A percentile compares a stretch with the other conserved stretches of the same genome.
Evolutionary conservation across 805 yeast species (phyloP).

Genomic region (Candida succiphila): DNA sequence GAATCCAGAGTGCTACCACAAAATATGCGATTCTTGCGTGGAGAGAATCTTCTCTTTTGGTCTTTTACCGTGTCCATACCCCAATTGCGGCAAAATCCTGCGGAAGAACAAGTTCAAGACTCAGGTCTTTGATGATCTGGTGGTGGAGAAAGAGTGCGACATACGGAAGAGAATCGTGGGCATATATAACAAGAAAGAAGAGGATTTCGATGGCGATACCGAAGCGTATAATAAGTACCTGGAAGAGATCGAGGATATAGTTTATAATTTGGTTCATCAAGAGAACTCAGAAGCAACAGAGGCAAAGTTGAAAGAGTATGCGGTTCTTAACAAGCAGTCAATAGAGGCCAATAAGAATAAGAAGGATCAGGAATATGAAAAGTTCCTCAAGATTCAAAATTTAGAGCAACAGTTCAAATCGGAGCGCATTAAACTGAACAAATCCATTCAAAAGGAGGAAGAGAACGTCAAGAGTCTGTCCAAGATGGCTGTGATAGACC

Average conservation of each 20-base stretch:
- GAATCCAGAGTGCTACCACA: slow-evolving; percentile 96
- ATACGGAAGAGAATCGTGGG: slow-evolving; percentile 67
- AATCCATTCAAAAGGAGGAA: slow-evolving; percentile 45
- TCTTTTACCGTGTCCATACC: slow-evolving; percentile 95
- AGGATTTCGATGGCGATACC: slow-evolving; percentile 51
- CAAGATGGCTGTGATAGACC: slow-evolving; percentile 46
- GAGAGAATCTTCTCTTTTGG: slow-evolving; percentile 91
- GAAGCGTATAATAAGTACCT: slow-evolving; percentile 65
- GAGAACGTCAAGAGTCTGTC: slow-evolving; percentile 30
- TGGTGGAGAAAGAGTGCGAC: slow-evolving; percentile 88
- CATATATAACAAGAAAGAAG: slow-evolving; percentile 72
- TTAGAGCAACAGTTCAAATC: slow-evolving; percentile 62
- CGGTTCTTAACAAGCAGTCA: slow-evolving; percentile 60
- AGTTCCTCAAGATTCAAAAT: slow-evolving; percentile 51
- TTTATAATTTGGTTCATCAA: slow-evolving; percentile 65
- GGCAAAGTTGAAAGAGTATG: slow-evolving; percentile 55
- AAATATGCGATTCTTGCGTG: slow-evolving; percentile 94
- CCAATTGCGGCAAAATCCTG: slow-evolving; percentile 77
- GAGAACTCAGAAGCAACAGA: slow-evolving; percentile 64
- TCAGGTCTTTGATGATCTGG: slow-evolving; percentile 86
- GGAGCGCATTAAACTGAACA: slow-evolving; percentile 57
- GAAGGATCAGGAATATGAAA: slow-evolving; percentile 61
- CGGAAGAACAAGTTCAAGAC: slow-evolving; percentile 85
- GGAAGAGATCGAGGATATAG: slow-evolving; percentile 73
- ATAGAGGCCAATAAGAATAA: slow-evolving; percentile 70